Evolutionary conservation across 148 eudicot genomes (phyloP), one percentile per base, ranked within the genome.

Genomic region (Amaranthus cruentus): DNA sequence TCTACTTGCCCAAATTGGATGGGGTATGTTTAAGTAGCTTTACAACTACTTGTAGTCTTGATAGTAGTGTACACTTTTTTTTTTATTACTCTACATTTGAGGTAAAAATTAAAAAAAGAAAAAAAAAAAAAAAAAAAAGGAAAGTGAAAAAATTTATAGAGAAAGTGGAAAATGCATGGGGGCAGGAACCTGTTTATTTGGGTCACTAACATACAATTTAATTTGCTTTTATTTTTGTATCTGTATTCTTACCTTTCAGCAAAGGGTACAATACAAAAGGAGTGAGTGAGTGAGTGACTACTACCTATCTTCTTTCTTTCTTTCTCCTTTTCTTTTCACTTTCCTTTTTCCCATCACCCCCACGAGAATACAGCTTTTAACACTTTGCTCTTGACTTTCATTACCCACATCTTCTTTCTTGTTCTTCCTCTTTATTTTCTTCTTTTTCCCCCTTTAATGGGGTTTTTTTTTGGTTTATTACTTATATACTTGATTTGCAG

Each of bases 331-430:
- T 11, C 3, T 71, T 48, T 28, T 28, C 38, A 28, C 14, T 15
- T 65, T 12, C 6, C 9, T 47, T 47, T 47, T 47, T 42, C 52
- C 47, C 4, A 54, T 68, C 73, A 73, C 63, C 48, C 76, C 62
- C 83, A 80, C 83, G 83, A 75, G 82, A 71, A 75, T 66, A 80
- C 70, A 66, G 14, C 70, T 75, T 71, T 75, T 80, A 60, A 58
- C 38, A 51, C 76, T 80, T 72, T 66, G 50, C 5, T 13, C 79
- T 80, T 75, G 76, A 80, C 83, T 80, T 80, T 75, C 54, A 69
- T 65, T 66, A 65, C 71, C 68, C 76, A 60, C 76, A 21, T 67
- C 68, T 54, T 56, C 3, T 60, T 66, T 66, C 12, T 50, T 38
- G 6, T 11, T 42, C 9, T 51, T 51, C 48, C 12, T 72, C 66